These are phyloP conservation scores for Dictyostelium firmibasis DNA, from an alignment of 78 protist genomes.

Conservation along the genomic window DNA sequence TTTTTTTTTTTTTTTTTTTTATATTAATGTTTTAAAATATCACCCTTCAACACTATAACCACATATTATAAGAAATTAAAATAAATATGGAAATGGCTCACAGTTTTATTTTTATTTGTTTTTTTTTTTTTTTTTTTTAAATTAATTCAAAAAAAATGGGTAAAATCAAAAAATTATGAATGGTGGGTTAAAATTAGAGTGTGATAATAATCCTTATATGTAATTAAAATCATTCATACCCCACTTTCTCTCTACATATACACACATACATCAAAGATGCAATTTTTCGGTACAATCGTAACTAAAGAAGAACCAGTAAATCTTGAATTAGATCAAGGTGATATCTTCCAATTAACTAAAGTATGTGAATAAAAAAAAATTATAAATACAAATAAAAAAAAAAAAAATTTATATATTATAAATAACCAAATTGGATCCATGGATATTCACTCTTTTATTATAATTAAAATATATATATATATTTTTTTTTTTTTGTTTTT, in stretches of 20 bases:
- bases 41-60: not conserved
- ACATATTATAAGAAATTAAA: too few species aligned
- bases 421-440: too few species aligned
- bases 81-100: not conserved
- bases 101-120: too few species aligned
- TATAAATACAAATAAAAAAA: too few species aligned
- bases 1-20: too few species aligned
- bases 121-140: too few species aligned
- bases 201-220: not conserved
- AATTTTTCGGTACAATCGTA: not conserved
- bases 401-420: too few species aligned
- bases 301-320: not conserved
- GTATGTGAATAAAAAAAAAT: not conserved
- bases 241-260: not conserved
- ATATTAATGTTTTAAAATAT: too few species aligned
- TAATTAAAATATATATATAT: too few species aligned
- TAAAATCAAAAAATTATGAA: not conserved
- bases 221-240: not conserved
- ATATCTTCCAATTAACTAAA: conserved; percentile 6
- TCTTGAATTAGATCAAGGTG: conserved; percentile 23
- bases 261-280: not conserved
- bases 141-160: not conserved
- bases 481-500: too few species aligned
- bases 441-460: too few species aligned
- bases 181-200: not conserved